A percentile compares a stretch with the other conserved stretches of the same genome.
These are phyloP conservation scores for Prunus armeniaca DNA, from an alignment of 306 rosid species.

Conservation along the genomic window DNA sequence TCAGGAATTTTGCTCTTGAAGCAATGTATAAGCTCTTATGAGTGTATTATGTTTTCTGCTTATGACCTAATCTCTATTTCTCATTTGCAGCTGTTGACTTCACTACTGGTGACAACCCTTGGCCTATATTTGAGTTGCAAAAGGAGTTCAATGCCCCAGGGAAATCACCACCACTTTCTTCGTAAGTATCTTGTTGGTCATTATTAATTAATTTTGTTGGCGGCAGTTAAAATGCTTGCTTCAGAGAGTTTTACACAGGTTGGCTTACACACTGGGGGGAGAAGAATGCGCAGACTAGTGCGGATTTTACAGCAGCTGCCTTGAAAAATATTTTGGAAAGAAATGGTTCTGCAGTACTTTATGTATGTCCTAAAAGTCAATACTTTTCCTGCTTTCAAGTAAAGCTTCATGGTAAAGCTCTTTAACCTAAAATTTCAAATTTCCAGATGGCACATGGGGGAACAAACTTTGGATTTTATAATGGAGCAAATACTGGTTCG, in stretches of 20 bases:
- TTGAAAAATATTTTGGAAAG: conserved; percentile 65
- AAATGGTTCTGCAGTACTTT: conserved; percentile 88
- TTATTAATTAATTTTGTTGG: conserved; percentile 22
- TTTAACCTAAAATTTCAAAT: conserved; percentile 27
- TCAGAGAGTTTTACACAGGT: conserved; percentile 94
- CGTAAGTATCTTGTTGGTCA: conserved; percentile 51
- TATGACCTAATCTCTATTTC: conserved; percentile 23
- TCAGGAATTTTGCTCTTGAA: background rate
- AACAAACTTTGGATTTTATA: conserved; percentile 91
- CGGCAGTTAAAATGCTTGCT: conserved; percentile 25
- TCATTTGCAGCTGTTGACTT: conserved; percentile 81
- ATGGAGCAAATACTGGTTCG: conserved; percentile 77
- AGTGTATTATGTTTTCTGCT: conserved; percentile 9
- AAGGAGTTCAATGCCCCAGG: conserved; percentile 90
- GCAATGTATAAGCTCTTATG: background rate
- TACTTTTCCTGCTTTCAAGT: conserved; percentile 13
- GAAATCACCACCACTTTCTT: conserved; percentile 87
- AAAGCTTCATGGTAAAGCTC: conserved; percentile 11
- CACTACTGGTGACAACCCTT: conserved; percentile 72
- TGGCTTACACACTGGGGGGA: conserved; percentile 99
- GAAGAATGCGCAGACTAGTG: conserved; percentile 58
- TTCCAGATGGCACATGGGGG: conserved; percentile 95
- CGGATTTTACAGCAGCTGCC: conserved; percentile 67
- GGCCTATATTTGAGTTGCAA: conserved; percentile 89
- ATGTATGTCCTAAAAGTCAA: conserved; percentile 46